These are phyloP conservation scores for Rhododendron williamsianum DNA, from an alignment of 148 eudicot species.

Conservation along the genomic window DNA sequence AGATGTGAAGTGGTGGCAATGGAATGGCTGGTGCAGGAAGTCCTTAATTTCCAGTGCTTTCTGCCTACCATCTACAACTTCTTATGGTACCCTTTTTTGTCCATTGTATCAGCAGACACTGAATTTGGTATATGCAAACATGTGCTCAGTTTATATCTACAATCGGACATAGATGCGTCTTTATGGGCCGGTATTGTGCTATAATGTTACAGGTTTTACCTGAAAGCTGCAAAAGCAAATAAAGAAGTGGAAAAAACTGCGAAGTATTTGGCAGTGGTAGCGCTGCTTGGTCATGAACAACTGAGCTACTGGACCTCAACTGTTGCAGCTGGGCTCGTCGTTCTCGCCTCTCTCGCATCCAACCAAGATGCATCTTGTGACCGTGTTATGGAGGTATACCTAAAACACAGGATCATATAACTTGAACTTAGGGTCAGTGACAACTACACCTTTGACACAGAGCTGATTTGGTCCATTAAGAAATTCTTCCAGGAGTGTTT, in stretches of 20 bases:
- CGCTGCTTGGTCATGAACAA: conserved; percentile 67
- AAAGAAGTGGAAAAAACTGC: conserved; percentile 55
- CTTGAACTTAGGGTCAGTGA: neutral
- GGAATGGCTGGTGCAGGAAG: conserved; percentile 97
- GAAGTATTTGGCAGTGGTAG: conserved; percentile 56
- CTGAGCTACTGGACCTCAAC: conserved; percentile 89
- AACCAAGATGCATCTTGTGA: conserved; percentile 52
- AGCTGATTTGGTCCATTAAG: neutral
- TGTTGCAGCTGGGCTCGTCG: conserved; percentile 81
- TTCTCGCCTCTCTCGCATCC: conserved; percentile 55
- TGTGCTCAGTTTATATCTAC: neutral
- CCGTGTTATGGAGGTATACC: conserved; percentile 53
- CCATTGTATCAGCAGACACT: neutral
- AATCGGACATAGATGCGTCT: neutral
- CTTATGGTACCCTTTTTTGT: conserved; percentile 49
- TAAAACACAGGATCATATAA: neutral
- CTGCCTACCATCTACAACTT: conserved; percentile 82
- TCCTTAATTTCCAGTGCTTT: conserved; percentile 76
- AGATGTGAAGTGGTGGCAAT: conserved; percentile 90
- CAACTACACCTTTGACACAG: too few relatives aligned
- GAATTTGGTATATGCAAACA: neutral
- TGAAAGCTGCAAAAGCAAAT: conserved; percentile 75
- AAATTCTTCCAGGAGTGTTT: neutral
- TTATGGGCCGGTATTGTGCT: neutral
- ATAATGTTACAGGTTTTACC: conserved; percentile 69